Percentiles rank a stretch among this genome's conserved stretches.
These are phyloP conservation scores for Solanum gandarillasii DNA, from an alignment of 257 asterid genomes.

Conservation along the genomic window DNA sequence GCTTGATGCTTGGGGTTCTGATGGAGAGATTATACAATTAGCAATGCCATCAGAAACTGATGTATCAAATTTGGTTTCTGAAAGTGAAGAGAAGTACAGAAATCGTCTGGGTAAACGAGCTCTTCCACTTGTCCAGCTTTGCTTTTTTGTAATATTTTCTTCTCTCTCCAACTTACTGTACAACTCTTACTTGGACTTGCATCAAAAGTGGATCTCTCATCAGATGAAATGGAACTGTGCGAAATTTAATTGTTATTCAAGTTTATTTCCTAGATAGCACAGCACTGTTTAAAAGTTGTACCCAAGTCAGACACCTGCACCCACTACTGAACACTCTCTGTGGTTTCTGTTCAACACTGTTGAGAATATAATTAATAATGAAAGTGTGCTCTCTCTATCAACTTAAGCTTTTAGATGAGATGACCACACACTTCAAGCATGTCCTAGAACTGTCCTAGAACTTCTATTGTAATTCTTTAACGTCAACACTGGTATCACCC, in stretches of 20 bases:
- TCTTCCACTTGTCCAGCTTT: neutral
- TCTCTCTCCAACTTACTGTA: neutral
- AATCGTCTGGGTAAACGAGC: slow-evolving; percentile 47
- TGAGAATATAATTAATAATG: too few relatives aligned
- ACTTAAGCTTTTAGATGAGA: too few relatives aligned
- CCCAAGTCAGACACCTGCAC: neutral
- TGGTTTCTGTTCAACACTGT: neutral
- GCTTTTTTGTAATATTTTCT: neutral
- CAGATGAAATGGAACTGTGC: neutral
- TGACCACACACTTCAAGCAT: neutral
- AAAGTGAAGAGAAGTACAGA: slow-evolving; percentile 43
- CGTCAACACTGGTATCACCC: neutral
- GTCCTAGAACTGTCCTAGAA: neutral
- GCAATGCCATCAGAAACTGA: slow-evolving; percentile 57
- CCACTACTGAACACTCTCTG: neutral
- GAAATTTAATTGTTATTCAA: neutral
- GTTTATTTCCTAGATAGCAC: neutral
- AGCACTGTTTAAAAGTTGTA: neutral
- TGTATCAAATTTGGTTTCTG: slow-evolving; percentile 36
- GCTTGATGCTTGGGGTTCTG: slow-evolving; percentile 79
- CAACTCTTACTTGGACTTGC: neutral
- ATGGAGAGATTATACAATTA: slow-evolving; percentile 63
- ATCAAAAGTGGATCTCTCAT: neutral
- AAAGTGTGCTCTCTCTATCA: too few relatives aligned
- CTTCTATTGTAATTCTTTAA: neutral